phyloP scores from a whole-genome alignment of 2,329 filamentous ascomycete genomes.

The Diplodia scrobiculata region DNA sequence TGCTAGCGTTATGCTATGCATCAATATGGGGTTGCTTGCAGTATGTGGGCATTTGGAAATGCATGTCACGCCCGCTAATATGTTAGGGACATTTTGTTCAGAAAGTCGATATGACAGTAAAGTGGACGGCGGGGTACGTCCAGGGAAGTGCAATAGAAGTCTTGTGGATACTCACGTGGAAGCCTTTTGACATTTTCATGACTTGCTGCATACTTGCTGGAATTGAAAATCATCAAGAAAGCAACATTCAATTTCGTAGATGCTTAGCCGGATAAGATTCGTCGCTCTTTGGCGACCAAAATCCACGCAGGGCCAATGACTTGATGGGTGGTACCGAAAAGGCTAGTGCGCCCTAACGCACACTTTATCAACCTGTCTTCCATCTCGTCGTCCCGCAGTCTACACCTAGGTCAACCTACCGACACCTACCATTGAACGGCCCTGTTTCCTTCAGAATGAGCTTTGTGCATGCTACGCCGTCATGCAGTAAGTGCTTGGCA shows the following conservation, averaged over 20 bases:
- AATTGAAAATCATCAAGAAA: no score
- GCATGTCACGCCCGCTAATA: not conserved
- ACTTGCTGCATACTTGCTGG: no score
- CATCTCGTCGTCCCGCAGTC: not conserved
- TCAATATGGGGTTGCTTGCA: not conserved
- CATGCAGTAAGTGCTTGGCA: not conserved
- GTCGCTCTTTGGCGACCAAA: not conserved
- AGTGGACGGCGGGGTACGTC: not conserved
- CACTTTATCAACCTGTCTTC: not conserved
- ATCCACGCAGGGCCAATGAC: not conserved
- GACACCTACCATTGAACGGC: not conserved
- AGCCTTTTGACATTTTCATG: no score
- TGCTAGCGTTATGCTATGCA: not conserved
- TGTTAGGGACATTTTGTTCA: not conserved
- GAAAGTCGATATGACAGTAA: not conserved
- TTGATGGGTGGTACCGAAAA: not conserved
- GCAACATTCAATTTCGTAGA: no score
- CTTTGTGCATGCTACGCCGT: not conserved
- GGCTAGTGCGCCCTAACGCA: not conserved
- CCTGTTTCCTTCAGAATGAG: not conserved
- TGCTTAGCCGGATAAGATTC: not conserved
- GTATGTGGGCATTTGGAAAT: not conserved
- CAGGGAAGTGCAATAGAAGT: not conserved
- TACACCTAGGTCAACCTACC: not conserved
- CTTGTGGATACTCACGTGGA: no score